Evolutionary conservation across 164 flowering plant genomes (phyloP).

Genomic region (Saururus chinensis): DNA sequence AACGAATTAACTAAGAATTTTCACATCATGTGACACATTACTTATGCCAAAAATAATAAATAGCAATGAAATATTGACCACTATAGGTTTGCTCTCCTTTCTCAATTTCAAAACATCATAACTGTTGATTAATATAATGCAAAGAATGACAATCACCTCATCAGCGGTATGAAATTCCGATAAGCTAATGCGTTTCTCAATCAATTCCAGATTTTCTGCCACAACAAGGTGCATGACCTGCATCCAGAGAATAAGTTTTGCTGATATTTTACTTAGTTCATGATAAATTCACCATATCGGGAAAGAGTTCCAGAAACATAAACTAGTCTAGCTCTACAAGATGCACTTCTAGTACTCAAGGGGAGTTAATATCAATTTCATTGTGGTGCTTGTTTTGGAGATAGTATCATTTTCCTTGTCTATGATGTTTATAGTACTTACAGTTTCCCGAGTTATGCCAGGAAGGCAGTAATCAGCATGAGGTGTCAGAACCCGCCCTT

Average conservation of each 20-base stretch:
- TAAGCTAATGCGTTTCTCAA: constrained; percentile 79
- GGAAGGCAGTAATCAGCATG: constrained; percentile 98
- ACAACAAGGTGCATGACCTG: constrained; percentile 97
- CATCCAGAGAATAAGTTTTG: constrained; percentile 11
- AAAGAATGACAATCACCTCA: constrained; percentile 42
- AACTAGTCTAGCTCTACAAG: no score
- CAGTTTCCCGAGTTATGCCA: constrained; percentile 87
- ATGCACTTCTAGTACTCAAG: no score
- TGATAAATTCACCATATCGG: no score
- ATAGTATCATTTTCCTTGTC: background rate
- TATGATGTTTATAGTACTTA: constrained; percentile 28
- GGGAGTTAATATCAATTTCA: no score
- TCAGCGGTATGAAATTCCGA: constrained; percentile 97
- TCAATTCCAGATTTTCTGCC: constrained; percentile 56
- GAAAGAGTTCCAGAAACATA: background rate
- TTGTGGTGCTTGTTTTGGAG: background rate
- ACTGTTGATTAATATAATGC: no score
- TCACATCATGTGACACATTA: no score
- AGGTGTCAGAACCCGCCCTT: constrained; percentile 81
- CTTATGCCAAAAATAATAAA: no score
- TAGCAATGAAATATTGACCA: no score
- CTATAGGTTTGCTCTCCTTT: no score
- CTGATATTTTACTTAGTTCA: background rate
- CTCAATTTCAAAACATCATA: no score
- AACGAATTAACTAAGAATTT: no score